A percentile compares a stretch with the other conserved stretches of the same genome.
Conservation (phyloP, 1,284 basidiomycete genomes). For the Papiliotrema flavescens region DNA sequence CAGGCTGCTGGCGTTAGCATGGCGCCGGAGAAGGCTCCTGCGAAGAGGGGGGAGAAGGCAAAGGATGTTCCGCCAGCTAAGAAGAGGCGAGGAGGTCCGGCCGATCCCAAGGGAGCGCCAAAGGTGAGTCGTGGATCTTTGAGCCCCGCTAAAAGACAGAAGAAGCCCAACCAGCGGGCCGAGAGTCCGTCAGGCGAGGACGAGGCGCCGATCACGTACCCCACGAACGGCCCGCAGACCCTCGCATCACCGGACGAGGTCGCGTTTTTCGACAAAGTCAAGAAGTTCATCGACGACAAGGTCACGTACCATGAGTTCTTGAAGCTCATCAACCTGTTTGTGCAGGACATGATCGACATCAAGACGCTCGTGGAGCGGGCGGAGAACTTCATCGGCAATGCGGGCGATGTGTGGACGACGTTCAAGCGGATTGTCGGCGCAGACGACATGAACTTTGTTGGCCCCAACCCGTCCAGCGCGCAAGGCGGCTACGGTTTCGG, state of each 20-base stretch:
- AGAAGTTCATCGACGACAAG: constrained; percentile 75
- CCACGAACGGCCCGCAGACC: constrained; percentile 34
- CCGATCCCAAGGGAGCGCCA: constrained; percentile 6
- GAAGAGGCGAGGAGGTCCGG: constrained; percentile 29
- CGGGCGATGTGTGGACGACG: constrained; percentile 72
- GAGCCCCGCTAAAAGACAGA: constrained; percentile 8
- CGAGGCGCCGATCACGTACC: constrained; percentile 13
- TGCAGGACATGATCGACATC: constrained; percentile 87
- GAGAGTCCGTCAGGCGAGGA: constrained; percentile 41
- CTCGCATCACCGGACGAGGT: constrained; percentile 75
- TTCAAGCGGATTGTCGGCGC: constrained; percentile 84
- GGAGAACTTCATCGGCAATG: constrained; percentile 68
- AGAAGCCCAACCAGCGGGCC: constrained; percentile 22
- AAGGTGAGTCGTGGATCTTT: constrained; percentile 18
- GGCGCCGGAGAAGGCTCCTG: constrained; percentile 9
- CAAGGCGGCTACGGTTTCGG: constrained; percentile 52
- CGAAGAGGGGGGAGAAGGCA: constrained; percentile 32
- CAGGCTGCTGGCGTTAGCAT: constrained; percentile 15
- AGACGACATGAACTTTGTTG: constrained; percentile 66
- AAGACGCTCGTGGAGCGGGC: constrained; percentile 77
- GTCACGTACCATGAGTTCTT: constrained; percentile 94
- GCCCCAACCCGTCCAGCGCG: constrained; percentile 57
- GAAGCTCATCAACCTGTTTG: constrained; percentile 91
- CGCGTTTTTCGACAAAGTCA: constrained; percentile 90
- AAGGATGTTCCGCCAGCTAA: constrained; percentile 42